phyloP scores from a whole-genome alignment of 2,329 filamentous ascomycete genomes.

The Diplodia corticola region DNA sequence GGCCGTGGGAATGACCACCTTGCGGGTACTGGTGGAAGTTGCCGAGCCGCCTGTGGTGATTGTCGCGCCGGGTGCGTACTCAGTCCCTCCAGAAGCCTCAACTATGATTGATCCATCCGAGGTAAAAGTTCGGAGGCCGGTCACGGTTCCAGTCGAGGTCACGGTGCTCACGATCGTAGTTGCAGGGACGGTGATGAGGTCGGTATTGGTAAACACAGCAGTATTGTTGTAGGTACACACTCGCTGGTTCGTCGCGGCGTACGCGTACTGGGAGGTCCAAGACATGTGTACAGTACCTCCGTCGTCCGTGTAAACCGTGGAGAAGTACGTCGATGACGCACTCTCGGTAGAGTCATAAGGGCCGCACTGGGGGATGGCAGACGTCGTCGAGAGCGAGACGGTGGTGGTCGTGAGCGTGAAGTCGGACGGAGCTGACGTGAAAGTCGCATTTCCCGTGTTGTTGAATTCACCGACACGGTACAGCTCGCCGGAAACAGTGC shows the following conservation, averaged over 20 bases:
- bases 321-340: constrained; percentile 9
- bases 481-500: not conserved
- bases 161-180: not conserved
- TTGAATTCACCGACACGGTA: not conserved
- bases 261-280: constrained; percentile 2
- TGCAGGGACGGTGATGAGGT: constrained; percentile 12
- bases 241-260: not conserved
- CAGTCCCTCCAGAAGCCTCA: constrained; percentile 5
- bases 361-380: constrained; percentile 2
- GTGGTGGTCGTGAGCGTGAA: not conserved
- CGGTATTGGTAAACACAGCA: constrained; percentile 6
- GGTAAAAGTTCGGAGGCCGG: not conserved
- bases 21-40: not conserved
- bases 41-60: not conserved
- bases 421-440: constrained; percentile 1
- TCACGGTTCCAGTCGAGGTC: not conserved
- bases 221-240: constrained; percentile 22
- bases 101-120: constrained; percentile 7
- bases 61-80: not conserved
- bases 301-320: constrained; percentile 9
- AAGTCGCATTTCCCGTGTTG: not conserved
- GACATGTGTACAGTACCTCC: constrained; percentile 9
- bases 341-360: not conserved
- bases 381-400: not conserved
- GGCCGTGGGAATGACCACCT: not conserved